phyloP scores from a whole-genome alignment of 2,329 filamentous ascomycete species.

The Coniochaeta hoffmannii region DNA sequence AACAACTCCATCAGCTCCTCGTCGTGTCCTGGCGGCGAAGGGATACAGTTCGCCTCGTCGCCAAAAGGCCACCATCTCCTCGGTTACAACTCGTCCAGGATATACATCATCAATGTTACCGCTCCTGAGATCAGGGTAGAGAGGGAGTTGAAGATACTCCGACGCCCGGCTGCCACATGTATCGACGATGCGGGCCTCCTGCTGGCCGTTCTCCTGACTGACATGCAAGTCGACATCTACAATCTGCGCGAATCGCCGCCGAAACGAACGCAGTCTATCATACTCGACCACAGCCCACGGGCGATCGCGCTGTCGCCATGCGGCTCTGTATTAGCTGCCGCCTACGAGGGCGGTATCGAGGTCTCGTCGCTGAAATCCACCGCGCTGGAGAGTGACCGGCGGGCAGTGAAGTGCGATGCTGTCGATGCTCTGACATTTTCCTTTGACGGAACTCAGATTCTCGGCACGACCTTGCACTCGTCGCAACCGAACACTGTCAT shows the following conservation, averaged over 20 bases:
- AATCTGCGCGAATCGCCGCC: slow-evolving; percentile 58
- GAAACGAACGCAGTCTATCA: slow-evolving; percentile 64
- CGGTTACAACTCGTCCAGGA: slow-evolving; percentile 77
- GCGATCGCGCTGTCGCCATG: slow-evolving; percentile 76
- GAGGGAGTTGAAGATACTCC: slow-evolving; percentile 72
- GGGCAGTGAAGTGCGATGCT: slow-evolving; percentile 70
- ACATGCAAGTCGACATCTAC: slow-evolving; percentile 84
- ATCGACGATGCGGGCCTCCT: slow-evolving; percentile 71
- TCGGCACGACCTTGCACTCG: slow-evolving; percentile 65
- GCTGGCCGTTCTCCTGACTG: slow-evolving; percentile 72
- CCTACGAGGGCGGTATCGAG: slow-evolving; percentile 84
- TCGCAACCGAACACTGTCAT: slow-evolving; percentile 64
- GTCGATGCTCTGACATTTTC: slow-evolving; percentile 72
- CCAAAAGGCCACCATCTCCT: slow-evolving; percentile 67
- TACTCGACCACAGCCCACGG: slow-evolving; percentile 70
- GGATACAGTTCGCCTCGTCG: slow-evolving; percentile 77
- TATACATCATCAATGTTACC: slow-evolving; percentile 68
- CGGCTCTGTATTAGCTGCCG: slow-evolving; percentile 73
- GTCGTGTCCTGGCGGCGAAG: slow-evolving; percentile 75
- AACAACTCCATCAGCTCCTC: slow-evolving; percentile 80
- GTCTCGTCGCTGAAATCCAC: slow-evolving; percentile 66
- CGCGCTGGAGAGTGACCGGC: slow-evolving; percentile 57
- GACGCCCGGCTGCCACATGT: slow-evolving; percentile 68
- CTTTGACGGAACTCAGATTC: slow-evolving; percentile 67
- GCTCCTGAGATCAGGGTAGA: slow-evolving; percentile 53